Evolutionary conservation across 1,284 basidiomycete species (phyloP), one percentile per base, ranked within the genome.

Genomic region (Hemileia vastatrix): DNA sequence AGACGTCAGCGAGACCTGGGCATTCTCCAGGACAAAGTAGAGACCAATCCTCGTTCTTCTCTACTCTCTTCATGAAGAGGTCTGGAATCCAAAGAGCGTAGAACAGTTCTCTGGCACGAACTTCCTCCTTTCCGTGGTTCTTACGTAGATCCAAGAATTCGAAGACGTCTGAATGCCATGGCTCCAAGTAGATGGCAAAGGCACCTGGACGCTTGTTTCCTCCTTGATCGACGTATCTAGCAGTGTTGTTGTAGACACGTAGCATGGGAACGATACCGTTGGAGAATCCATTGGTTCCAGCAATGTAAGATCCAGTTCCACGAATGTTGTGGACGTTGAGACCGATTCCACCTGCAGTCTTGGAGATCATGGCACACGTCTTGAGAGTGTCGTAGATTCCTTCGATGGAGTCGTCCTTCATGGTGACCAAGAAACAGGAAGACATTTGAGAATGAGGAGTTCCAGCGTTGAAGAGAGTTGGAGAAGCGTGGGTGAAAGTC

Each of bases 241-340:
- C 95, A 4, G 95, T 99, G 11, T 95, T 93, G 75, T 99, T 95
- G 78, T 87, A 98, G 0, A 91, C 94, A 65, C 95, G 89, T 54
- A 99, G 86, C 95, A 99, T 99, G 36, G 95, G 95, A 1, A 98
- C 90, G 72, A 99, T 97, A 67, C 95, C 95, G 74, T 98, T 99
- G 9, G 91, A 96, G 78, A 94, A 93, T 3, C 95, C 94, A 77
- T 96, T 96, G 55, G 93, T 97, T 40, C 93, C 90, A 5, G 90
- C 88, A 66, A 93, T 93, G 76, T 90, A 90, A 23, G 79, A 77
- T 83, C 94, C 94, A 65, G 94, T 97, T 24, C 92, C 91, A 60
- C 95, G 88, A 71, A 99, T 97, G 78, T 87, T 88, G 80, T 97
- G 93, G 69, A 99, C 96, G 78, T 83, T 91, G 65, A 99, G 80